Base-by-base conservation (phyloP, 1,284 basidiomycete genomes). In the Puccinia triticina region DNA sequence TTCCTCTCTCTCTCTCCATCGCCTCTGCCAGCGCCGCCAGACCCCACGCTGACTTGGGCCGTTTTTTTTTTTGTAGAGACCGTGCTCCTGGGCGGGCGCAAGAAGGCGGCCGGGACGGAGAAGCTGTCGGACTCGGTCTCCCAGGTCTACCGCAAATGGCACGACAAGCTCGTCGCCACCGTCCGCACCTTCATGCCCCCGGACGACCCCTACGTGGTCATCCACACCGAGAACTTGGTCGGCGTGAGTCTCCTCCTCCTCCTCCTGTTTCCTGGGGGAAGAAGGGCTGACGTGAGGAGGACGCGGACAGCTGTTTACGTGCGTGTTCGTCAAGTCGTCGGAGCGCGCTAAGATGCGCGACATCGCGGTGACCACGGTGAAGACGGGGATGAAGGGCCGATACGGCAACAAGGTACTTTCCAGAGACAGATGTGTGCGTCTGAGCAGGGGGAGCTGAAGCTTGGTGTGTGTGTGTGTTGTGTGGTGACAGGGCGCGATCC, bases 331-430 rank as follows among this genome's bases (percentile, higher is more conserved):
- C 84, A 93, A 92, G 88, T 89, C 89, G 71, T 87, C 89, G 53
- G 90, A 92, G 87, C 88, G 89, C 85, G 86, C 87, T 64, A 87
- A 89, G 61, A 87, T 98, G 80, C 90, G 91, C 84, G 92, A 96
- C 86, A 88, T 91, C 14, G 90, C 92, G 10, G 91, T 94, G 48
- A 91, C 91, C 0, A 93, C 92, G 0, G 90, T 98, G 84, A 98
- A 98, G 88, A 89, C 94, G 32, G 96, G 96, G 0, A 93, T 98
- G 90, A 93, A 93, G 0, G 94, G 94, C 7, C 89, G 92, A 83
- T 98, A 96, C 86, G 96, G 96, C 0, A 99, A 99, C 87, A 98
- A 99, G 90, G 93, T 93, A 83, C 75, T 88, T 29, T 40, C 46
- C n/a, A 37, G 71, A 37, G 37, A 48, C 8, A 2, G 23, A 66